Percentiles rank a stretch among this genome's conserved stretches.
These are phyloP conservation scores for Nicotiana obtusifolia DNA, from an alignment of 257 asterid genomes.

Conservation along the genomic window DNA sequence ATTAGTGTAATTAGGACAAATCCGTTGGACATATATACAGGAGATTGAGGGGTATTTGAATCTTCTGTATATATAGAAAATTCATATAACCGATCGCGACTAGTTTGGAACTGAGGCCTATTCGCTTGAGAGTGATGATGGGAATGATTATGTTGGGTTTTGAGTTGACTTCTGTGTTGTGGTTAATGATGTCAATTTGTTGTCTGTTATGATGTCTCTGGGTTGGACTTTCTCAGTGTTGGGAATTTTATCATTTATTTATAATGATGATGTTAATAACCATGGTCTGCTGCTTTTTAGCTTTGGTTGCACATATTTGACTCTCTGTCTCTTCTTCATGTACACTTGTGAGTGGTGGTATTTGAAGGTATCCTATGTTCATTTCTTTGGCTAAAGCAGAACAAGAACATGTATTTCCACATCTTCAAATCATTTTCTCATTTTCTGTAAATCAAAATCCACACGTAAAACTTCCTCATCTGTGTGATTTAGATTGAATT, in stretches of 20 bases:
- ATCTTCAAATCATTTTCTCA: neutral
- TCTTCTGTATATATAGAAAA: neutral
- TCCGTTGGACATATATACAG: neutral
- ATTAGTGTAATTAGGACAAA: neutral
- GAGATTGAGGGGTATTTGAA: neutral
- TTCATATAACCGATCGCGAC: neutral
- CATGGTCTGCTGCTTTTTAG: conserved; percentile 1
- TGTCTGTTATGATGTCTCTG: neutral
- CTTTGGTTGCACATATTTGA: neutral
- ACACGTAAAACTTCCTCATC: neutral
- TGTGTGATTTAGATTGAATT: neutral
- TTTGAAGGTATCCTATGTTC: conserved; percentile 2
- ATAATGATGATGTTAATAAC: conserved; percentile 10
- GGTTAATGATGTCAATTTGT: neutral
- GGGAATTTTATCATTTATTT: neutral
- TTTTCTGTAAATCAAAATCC: neutral
- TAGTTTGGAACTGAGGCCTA: neutral
- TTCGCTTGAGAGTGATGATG: neutral
- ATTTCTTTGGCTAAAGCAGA: neutral
- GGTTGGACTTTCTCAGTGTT: neutral
- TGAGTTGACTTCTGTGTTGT: neutral
- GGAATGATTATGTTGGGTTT: conserved; percentile 18
- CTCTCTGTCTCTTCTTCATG: neutral
- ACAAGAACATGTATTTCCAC: neutral
- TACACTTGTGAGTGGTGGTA: neutral